phyloP scores from a whole-genome alignment of 176 grass and related monocot species.

The Pharus latifolius region DNA sequence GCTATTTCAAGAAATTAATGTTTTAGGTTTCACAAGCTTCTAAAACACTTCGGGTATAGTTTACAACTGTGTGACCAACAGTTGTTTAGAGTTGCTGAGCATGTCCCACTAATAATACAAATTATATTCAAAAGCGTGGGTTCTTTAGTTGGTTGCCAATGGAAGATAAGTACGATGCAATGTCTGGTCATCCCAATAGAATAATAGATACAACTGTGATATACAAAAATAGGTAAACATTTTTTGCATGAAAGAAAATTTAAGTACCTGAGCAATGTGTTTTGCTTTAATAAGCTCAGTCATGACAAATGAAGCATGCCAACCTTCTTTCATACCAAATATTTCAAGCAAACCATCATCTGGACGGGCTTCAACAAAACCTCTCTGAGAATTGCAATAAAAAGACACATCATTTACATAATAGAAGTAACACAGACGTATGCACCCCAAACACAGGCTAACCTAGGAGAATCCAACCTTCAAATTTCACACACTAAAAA shows the following conservation, averaged over 20 bases:
- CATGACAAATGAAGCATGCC: constrained; percentile 98
- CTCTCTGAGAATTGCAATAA: constrained; percentile 38
- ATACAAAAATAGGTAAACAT: background rate
- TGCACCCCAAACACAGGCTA: background rate
- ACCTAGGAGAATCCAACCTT: no score
- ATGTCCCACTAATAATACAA: background rate
- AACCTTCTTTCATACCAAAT: constrained; percentile 97
- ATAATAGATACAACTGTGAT: background rate
- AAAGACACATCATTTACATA: constrained; percentile 1
- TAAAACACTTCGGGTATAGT: background rate
- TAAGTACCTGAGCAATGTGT: constrained; percentile 84
- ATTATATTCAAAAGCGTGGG: background rate
- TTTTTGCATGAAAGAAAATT: background rate
- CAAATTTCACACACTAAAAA: no score
- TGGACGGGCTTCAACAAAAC: constrained; percentile 74
- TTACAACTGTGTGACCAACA: background rate
- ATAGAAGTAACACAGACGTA: background rate
- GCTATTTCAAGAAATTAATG: background rate
- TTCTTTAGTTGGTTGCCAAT: background rate
- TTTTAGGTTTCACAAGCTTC: background rate
- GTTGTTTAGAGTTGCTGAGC: background rate
- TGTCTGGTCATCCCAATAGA: background rate
- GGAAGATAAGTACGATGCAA: background rate
- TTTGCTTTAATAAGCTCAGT: constrained; percentile 87
- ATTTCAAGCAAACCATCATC: constrained; percentile 97